A percentile compares a stretch with the other conserved stretches of the same genome.
These are phyloP conservation scores for Cnidoscolus chayamansa DNA, from an alignment of 441 rosid genomes.

Conservation along the genomic window DNA sequence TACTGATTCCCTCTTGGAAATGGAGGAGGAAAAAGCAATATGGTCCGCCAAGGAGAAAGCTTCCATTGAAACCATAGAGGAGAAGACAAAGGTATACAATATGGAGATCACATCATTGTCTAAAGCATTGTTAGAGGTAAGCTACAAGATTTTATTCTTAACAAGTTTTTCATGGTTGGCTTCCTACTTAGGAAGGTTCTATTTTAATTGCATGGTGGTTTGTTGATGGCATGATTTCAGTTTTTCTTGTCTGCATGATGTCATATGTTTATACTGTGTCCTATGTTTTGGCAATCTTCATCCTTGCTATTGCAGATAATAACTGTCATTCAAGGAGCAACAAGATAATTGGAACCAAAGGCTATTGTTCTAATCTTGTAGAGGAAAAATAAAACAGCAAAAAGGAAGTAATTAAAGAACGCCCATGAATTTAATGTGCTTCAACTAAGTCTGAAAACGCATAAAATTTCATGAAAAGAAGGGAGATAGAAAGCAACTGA, in stretches of 20 bases:
- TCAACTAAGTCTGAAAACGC: too few relatives aligned
- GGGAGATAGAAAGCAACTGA: too few relatives aligned
- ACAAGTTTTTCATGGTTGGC: background rate
- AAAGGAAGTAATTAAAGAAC: too few relatives aligned
- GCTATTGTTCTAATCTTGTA: too few relatives aligned
- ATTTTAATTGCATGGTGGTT: background rate
- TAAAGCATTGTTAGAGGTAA: conserved; percentile 56
- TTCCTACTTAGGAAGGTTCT: background rate
- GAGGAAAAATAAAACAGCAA: too few relatives aligned
- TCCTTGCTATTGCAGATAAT: background rate
- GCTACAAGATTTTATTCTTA: conserved; percentile 14
- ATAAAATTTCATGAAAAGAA: too few relatives aligned
- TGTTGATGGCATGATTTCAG: background rate
- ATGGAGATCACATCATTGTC: conserved; percentile 46
- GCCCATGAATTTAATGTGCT: too few relatives aligned
- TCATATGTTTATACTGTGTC: background rate
- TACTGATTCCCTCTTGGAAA: conserved; percentile 70
- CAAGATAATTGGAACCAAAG: too few relatives aligned
- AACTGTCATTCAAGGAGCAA: background rate
- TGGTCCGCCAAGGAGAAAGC: conserved; percentile 76
- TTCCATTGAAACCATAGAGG: conserved; percentile 55
- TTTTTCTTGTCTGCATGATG: background rate
- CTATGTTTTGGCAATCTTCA: background rate
- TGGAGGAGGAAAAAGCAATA: conserved; percentile 91
- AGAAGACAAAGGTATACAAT: conserved; percentile 43